Evolutionary conservation across 768 basidiomycete genomes (phyloP), one percentile per base, ranked within the genome.

Genomic region (Crepidotus variabilis): DNA sequence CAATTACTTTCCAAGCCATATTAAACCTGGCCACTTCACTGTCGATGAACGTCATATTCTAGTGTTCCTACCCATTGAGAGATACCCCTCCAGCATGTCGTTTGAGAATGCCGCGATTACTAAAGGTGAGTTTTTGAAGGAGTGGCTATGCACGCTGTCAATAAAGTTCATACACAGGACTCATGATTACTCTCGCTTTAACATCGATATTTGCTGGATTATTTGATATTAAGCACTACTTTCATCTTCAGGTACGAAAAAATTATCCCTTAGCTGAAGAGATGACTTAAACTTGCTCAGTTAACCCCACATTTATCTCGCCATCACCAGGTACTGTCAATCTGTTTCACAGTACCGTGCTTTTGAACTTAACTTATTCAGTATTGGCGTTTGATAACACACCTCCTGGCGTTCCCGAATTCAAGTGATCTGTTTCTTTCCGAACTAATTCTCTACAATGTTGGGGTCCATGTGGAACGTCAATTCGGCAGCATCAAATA

Each of bases 301-400:
- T 81, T 95, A 39, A 82, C 90, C 18, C 94, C 94, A 1, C 94
- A 97, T 67, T 79, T 97, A 49, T 92, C 91, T n/a, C 84, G 83
- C 52, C 83, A 95, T 68, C 89, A 92, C 65, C 94, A 96, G 78
- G 94, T 92, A 74, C 33, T 50, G 36, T 23, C 18, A 20, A 10
- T 21, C 70, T 60, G 43, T 34, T 23, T 55, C 47, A 35, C 57
- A 52, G 56, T 52, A 18, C 50, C 50, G 24, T 34, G 34, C 11
- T 43, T 2, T 51, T 55, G 20, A 33, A 47, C 57, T 56, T 54
- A 60, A 54, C 59, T 55, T 61, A 61, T 67, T 58, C 69, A 98
- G 93, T 93, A 92, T 65, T 97, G 92, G 92, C 81, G 94, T 28
- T 76, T 97, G 18, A 64, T 82, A 16, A 71, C 78, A 9, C 88